Evolutionary conservation across 371 early-diverging fungal species (phyloP).

Genomic region (Mortierella sp.): DNA sequence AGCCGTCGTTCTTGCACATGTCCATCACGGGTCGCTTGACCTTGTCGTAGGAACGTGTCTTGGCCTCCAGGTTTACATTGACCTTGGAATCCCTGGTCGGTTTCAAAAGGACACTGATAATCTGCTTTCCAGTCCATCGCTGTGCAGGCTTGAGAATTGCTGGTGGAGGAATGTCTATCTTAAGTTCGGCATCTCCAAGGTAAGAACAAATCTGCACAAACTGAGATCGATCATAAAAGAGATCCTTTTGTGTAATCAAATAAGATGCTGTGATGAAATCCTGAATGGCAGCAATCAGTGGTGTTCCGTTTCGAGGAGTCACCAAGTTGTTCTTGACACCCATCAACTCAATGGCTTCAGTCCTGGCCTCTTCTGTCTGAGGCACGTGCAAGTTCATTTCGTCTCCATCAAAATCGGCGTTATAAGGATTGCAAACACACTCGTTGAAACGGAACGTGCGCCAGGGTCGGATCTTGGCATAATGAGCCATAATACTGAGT

Average conservation of each 20-base stretch:
- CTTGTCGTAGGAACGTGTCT: slow-evolving; percentile 81
- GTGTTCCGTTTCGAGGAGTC: slow-evolving; percentile 98
- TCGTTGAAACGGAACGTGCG: slow-evolving; percentile 99
- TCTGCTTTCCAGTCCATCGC: slow-evolving; percentile 79
- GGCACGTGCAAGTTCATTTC: slow-evolving; percentile 99
- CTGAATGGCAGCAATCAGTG: slow-evolving; percentile 98
- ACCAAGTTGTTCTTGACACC: slow-evolving; percentile 98
- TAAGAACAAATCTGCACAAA: slow-evolving; percentile 92
- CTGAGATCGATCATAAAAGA: slow-evolving; percentile 95
- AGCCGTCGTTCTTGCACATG: slow-evolving; percentile 92
- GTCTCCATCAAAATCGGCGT: slow-evolving; percentile 99
- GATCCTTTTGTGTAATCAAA: slow-evolving; percentile 92
- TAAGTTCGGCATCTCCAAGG: slow-evolving; percentile 81
- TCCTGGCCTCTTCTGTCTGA: slow-evolving; percentile 98
- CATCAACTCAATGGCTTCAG: slow-evolving; percentile 98
- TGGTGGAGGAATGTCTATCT: slow-evolving; percentile 94
- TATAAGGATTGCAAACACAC: slow-evolving; percentile 99
- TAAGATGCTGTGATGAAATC: slow-evolving; percentile 99
- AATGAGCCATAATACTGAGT: slow-evolving; percentile 99
- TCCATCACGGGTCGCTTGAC: slow-evolving; percentile 69
- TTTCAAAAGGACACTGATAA: slow-evolving; percentile 87
- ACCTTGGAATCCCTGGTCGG: slow-evolving; percentile 82
- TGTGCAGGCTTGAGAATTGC: slow-evolving; percentile 84
- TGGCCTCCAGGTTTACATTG: slow-evolving; percentile 89
- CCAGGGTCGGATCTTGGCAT: slow-evolving; percentile 95